phyloP scores from a whole-genome alignment of 192 early-diverging fungal species.

The Backusella westeae region DNA sequence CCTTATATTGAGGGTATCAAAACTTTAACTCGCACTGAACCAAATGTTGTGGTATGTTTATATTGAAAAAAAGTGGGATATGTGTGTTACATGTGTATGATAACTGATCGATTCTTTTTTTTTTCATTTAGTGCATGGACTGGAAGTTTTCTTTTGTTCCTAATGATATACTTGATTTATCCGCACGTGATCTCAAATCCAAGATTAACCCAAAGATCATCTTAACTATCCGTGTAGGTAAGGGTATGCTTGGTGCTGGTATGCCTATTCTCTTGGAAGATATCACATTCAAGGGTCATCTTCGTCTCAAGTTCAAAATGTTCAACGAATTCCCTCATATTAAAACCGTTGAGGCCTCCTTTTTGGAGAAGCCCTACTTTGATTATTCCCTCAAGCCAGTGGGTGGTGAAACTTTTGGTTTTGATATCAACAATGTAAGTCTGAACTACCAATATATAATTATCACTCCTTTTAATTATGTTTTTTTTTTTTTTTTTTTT shows the following conservation, averaged over 20 bases:
- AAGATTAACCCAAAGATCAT: conserved; percentile 87
- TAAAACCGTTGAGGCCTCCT: conserved; percentile 77
- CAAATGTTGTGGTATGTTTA: conserved; percentile 62
- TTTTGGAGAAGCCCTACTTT: conserved; percentile 82
- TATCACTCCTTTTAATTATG: conserved; percentile 1
- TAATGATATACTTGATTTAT: conserved; percentile 74
- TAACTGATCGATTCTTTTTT: neutral
- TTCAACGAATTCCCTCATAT: conserved; percentile 87
- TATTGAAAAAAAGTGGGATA: neutral
- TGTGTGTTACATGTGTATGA: neutral
- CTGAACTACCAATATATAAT: neutral
- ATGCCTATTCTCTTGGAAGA: conserved; percentile 86
- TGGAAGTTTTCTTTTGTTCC: conserved; percentile 86
- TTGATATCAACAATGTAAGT: conserved; percentile 81
- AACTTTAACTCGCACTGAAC: conserved; percentile 70
- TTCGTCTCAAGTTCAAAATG: conserved; percentile 82
- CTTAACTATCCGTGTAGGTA: conserved; percentile 81
- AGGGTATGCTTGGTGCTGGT: conserved; percentile 80
- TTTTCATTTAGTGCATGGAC: conserved; percentile 70
- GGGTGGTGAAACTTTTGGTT: conserved; percentile 78
- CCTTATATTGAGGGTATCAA: conserved; percentile 70
- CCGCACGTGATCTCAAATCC: conserved; percentile 60
- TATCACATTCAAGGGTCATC: conserved; percentile 75
- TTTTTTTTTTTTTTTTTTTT: neutral
- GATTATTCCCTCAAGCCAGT: conserved; percentile 92